Evolutionary conservation across 2,329 filamentous ascomycete genomes (phyloP), one percentile per base, ranked within the genome.

Genomic region (Trichoderma endophyticum): DNA sequence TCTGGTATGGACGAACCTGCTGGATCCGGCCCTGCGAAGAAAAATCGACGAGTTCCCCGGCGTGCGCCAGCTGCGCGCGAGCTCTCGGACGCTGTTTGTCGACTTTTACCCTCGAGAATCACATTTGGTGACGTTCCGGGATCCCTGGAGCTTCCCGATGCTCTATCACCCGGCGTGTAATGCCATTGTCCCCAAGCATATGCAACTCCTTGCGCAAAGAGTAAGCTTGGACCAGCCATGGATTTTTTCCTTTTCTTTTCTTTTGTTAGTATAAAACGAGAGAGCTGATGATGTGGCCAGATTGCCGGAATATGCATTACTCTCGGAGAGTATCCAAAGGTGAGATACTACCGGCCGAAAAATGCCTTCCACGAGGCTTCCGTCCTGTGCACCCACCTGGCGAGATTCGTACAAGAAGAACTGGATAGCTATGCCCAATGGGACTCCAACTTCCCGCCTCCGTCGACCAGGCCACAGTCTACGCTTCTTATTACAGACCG

Each of bases 91-190:
- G 5, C 85, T 98, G 70, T 93, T 95, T 68, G 89, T 97, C 80
- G 93, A 98, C 81, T 99, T 92, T 81, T 95, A 90, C 79, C 95
- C 96, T 6, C 90, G 94, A 78, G 96, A 99, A 83, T 96, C 95
- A 7, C 93, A 97, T 77, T 84, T 99, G 54, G 86, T 98, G 77
- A 97, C 94, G 0, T 98, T 99, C 78, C 87, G 93, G 79, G 95
- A 99, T 79, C 95, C 96, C 1, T 97, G 92, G 91, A 98, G 95
- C 82, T 99, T 99, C 78, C 94, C 94, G 1, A 88, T 95, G 66
- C 86, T 99, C 72, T 99, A 92, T 83, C 95, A 99, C 79, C 95
- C 95, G 1, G 89, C 88, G 69, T 98, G 96, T 83, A 97, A 97
- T 81, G 87, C 90, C 75, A 84, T 98, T 57, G 92, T 99, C 54